Evolutionary conservation across 2,329 filamentous ascomycete species (phyloP).

Genomic region (Ceratocystiopsis sp.): DNA sequence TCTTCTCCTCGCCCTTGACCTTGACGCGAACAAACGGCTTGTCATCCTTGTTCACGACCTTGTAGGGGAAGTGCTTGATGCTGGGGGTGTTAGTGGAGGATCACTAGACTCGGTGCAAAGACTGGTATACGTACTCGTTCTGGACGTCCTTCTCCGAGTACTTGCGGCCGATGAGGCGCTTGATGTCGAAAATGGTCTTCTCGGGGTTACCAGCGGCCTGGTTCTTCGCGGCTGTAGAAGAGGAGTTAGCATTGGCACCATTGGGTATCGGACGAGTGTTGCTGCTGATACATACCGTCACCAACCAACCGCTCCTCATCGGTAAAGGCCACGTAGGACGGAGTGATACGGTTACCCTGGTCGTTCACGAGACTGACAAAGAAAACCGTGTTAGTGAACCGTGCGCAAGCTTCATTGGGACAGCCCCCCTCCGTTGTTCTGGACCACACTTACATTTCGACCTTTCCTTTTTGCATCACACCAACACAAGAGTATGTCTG

Average conservation of each 20-base stretch:
- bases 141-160: constrained; percentile 74
- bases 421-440: not conserved
- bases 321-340: constrained; percentile 90
- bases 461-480: constrained; percentile 91
- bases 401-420: not conserved
- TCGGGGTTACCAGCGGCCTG: constrained; percentile 68
- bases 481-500: constrained; percentile 70
- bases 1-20: constrained; percentile 34
- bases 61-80: constrained; percentile 97
- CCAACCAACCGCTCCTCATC: constrained; percentile 93
- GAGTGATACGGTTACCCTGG: constrained; percentile 87
- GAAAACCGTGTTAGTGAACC: not conserved
- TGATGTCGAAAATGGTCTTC: constrained; percentile 66
- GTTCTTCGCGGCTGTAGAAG: constrained; percentile 57
- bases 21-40: constrained; percentile 74
- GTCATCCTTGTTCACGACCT: constrained; percentile 73
- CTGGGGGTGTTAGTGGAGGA: constrained; percentile 1
- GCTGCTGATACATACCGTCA: constrained; percentile 35
- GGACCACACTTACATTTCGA: constrained; percentile 47
- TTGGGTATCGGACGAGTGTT: not conserved
- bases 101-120: not conserved
- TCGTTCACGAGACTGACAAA: constrained; percentile 57
- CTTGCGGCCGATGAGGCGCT: constrained; percentile 79
- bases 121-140: constrained; percentile 34
- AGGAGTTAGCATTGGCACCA: not conserved